Conservation (phyloP, 1,139 yeast species). For the Arxiozyma bovina region DNA sequence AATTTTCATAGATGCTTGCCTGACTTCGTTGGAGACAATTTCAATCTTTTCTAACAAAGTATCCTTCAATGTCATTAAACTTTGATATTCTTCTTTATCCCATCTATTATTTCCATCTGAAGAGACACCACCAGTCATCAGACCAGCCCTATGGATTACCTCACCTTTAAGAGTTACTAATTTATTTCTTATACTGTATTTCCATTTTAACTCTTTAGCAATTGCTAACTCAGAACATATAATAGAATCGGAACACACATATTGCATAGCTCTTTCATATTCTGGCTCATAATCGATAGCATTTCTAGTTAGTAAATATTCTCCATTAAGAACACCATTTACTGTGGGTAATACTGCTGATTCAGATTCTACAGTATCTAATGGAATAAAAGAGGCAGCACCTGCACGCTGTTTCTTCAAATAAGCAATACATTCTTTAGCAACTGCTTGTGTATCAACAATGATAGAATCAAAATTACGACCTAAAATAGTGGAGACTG, state of each 20-base stretch:
- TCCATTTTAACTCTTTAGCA: slow-evolving; percentile 74
- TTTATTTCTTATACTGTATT: slow-evolving; percentile 48
- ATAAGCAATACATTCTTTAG: slow-evolving; percentile 73
- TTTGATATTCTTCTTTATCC: slow-evolving; percentile 66
- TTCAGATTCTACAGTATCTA: slow-evolving; percentile 68
- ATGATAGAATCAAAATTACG: slow-evolving; percentile 71
- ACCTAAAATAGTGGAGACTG: slow-evolving; percentile 76
- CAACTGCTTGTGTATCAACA: slow-evolving; percentile 68
- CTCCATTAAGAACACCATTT: slow-evolving; percentile 15
- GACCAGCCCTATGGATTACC: slow-evolving; percentile 72
- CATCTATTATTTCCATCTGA: slow-evolving; percentile 43
- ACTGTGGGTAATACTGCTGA: slow-evolving; percentile 26
- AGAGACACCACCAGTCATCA: slow-evolving; percentile 82
- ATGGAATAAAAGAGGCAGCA: slow-evolving; percentile 77
- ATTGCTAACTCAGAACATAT: slow-evolving; percentile 64
- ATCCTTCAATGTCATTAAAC: slow-evolving; percentile 52
- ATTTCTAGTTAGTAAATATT: slow-evolving; percentile 44
- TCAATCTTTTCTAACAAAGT: slow-evolving; percentile 47
- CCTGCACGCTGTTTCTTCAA: slow-evolving; percentile 84
- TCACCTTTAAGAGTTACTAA: slow-evolving; percentile 81
- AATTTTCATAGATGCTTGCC: slow-evolving; percentile 50
- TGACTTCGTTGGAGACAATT: slow-evolving; percentile 37
- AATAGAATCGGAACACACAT: slow-evolving; percentile 71
- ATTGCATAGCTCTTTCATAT: slow-evolving; percentile 70
- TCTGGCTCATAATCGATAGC: slow-evolving; percentile 61